Evolutionary conservation across 148 eudicot species (phyloP).

Genomic region (Chenopodium quinoa): DNA sequence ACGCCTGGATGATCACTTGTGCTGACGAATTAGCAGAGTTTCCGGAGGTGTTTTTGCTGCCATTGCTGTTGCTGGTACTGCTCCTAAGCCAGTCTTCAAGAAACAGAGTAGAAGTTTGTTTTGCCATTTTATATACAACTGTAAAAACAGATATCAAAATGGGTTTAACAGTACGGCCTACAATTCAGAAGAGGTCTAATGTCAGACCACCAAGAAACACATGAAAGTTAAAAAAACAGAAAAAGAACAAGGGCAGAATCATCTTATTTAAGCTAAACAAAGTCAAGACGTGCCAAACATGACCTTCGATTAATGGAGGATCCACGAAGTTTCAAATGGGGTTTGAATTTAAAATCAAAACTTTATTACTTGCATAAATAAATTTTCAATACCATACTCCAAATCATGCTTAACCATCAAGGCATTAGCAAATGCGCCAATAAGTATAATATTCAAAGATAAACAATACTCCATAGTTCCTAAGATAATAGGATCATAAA

Average conservation of each 20-base stretch:
- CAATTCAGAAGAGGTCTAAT: neutral
- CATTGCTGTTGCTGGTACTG: constrained; percentile 31
- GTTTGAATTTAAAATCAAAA: neutral
- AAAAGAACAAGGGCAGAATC: neutral
- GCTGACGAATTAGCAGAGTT: constrained; percentile 51
- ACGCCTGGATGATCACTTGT: constrained; percentile 76
- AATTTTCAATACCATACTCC: neutral
- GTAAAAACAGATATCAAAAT: neutral
- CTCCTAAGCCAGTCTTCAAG: constrained; percentile 84
- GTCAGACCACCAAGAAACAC: neutral
- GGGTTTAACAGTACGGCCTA: neutral
- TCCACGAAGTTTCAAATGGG: neutral
- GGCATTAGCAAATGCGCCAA: neutral
- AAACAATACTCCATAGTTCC: no score
- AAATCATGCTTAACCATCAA: neutral
- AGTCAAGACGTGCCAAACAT: neutral
- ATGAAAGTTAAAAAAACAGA: neutral
- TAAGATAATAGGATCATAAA: no score
- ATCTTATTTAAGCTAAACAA: neutral
- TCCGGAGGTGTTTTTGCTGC: constrained; percentile 27
- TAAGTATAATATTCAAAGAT: neutral
- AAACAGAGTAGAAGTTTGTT: constrained; percentile 52
- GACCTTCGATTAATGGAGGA: neutral
- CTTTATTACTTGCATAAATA: neutral
- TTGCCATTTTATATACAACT: constrained; percentile 49